Base-by-base conservation (phyloP, 345 rosid genomes). In the Adansonia digitata region DNA sequence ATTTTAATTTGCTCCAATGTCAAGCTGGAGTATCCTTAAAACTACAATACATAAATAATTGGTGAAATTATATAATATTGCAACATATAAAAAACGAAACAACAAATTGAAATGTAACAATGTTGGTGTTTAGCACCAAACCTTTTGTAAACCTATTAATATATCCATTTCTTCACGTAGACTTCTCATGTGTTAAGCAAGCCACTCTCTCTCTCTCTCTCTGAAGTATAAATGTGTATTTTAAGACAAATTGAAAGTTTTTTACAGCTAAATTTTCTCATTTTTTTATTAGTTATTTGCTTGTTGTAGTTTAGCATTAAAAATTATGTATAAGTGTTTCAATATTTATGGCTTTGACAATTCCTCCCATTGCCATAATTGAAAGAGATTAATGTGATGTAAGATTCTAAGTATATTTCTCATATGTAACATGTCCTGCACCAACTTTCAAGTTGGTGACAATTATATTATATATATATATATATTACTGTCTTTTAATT, bases 1-100 rank as follows among this genome's bases (percentile, higher is more conserved):
- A n/a, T n/a, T 62, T 61, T 70, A 79, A 14, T 59, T 59, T 27
- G 85, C 78, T 59, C 63, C 20, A 29, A 29, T 59, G 63, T 59
- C 63, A 27, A 73, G 31, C 53, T 81, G 56, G 87, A 86, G 89
- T 80, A 73, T 74, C 61, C 56, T 68, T 79, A 81, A 86, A 86
- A 85, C 74, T 61, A 81, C 15, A 18, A 29, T 9, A 24, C 9
- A 56, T 10, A 56, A 55, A 57, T 4, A 57, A 14, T 12, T 5
- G 63, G 12, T n/a, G n/a, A 31, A 70, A 34, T 43, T 24, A 10
- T 29, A 68, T 3, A 45, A 7, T 26, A 66, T 6, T 15, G 18
- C 22, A 49, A 35, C 14, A 27, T 14, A 59, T 0, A 52, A 26
- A 61, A 20, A 31, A 40, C 68, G 14, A 22, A 35, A 43, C 63